A percentile compares a stretch with the other conserved stretches of the same genome.
These are phyloP conservation scores for Setaria italica DNA, from an alignment of 202 grass and related monocot genomes.

Conservation along the genomic window DNA sequence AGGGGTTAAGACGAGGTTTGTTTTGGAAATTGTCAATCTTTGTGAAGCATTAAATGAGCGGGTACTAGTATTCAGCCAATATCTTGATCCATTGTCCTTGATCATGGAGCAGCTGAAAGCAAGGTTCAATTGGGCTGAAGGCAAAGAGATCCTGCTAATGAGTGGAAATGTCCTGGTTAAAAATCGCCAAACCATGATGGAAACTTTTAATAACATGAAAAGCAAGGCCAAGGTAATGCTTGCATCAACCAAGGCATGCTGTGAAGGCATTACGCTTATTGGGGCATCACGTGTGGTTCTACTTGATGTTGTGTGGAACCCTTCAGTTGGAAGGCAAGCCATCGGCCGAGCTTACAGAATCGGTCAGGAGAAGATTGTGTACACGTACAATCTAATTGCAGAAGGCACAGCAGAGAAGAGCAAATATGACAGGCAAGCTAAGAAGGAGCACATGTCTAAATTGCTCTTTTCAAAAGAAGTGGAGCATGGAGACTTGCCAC, in stretches of 20 bases:
- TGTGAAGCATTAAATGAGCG: slow-evolving; percentile 59
- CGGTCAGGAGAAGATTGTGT: slow-evolving; percentile 80
- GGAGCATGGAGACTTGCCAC: slow-evolving; percentile 22
- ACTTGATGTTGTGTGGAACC: slow-evolving; percentile 96
- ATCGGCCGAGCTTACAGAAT: slow-evolving; percentile 84
- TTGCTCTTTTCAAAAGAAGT: slow-evolving; percentile 65
- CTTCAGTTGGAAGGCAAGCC: slow-evolving; percentile 78
- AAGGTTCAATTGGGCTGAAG: slow-evolving; percentile 65
- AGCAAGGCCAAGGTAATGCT: slow-evolving; percentile 80
- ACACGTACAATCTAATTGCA: slow-evolving; percentile 83
- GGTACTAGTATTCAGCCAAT: slow-evolving; percentile 87
- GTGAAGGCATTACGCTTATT: slow-evolving; percentile 81
- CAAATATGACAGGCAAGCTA: slow-evolving; percentile 70
- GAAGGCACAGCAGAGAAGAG: slow-evolving; percentile 72
- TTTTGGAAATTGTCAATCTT: slow-evolving; percentile 68
- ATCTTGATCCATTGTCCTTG: slow-evolving; percentile 60
- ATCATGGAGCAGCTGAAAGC: slow-evolving; percentile 68
- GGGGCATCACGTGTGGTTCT: slow-evolving; percentile 92
- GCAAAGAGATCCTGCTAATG: slow-evolving; percentile 69
- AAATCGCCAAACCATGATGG: slow-evolving; percentile 60
- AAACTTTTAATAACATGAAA: slow-evolving; percentile 69
- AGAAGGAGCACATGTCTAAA: slow-evolving; percentile 83
- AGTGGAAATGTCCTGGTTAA: slow-evolving; percentile 46
- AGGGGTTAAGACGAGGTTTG: slow-evolving; percentile 82
- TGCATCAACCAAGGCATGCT: slow-evolving; percentile 82